phyloP scores from a whole-genome alignment of 2,329 filamentous ascomycete genomes.

The Aspergillus vadensis region DNA sequence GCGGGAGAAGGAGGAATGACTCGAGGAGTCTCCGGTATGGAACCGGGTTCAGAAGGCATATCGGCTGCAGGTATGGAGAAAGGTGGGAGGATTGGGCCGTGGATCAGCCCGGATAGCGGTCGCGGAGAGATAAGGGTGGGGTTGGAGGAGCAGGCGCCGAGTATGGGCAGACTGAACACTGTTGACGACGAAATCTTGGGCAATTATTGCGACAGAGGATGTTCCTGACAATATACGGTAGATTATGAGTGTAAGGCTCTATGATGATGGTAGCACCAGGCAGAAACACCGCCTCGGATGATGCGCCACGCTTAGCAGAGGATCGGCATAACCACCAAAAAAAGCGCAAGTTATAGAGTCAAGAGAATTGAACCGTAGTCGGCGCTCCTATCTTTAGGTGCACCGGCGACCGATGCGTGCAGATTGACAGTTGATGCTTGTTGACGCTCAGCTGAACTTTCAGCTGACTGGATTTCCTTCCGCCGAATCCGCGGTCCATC shows the following conservation, averaged over 20 bases:
- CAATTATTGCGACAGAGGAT: slow-evolving; percentile 19
- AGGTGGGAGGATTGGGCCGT: slow-evolving; percentile 50
- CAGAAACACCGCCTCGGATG: slow-evolving; percentile 22
- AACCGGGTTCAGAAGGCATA: slow-evolving; percentile 52
- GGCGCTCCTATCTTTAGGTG: neutral
- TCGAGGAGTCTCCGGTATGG: slow-evolving; percentile 75
- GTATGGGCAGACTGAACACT: slow-evolving; percentile 19
- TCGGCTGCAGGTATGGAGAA: slow-evolving; percentile 39
- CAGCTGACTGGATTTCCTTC: slow-evolving; percentile 9
- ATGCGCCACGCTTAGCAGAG: slow-evolving; percentile 14
- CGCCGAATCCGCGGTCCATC: slow-evolving; percentile 15
- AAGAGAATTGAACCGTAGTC: neutral
- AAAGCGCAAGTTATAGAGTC: neutral
- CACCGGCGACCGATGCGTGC: neutral
- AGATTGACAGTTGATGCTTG: neutral
- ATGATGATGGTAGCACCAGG: slow-evolving; percentile 12
- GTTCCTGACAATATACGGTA: slow-evolving; percentile 3
- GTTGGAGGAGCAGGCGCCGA: slow-evolving; percentile 29
- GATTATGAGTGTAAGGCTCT: slow-evolving; percentile 10
- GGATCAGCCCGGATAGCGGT: slow-evolving; percentile 30
- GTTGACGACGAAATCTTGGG: slow-evolving; percentile 40
- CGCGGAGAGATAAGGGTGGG: slow-evolving; percentile 19
- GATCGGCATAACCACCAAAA: slow-evolving; percentile 8
- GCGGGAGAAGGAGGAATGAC: slow-evolving; percentile 89
- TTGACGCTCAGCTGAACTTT: slow-evolving; percentile 7